Evolutionary conservation across 768 basidiomycete species (phyloP).

Genomic region (Suillus clintonianus): DNA sequence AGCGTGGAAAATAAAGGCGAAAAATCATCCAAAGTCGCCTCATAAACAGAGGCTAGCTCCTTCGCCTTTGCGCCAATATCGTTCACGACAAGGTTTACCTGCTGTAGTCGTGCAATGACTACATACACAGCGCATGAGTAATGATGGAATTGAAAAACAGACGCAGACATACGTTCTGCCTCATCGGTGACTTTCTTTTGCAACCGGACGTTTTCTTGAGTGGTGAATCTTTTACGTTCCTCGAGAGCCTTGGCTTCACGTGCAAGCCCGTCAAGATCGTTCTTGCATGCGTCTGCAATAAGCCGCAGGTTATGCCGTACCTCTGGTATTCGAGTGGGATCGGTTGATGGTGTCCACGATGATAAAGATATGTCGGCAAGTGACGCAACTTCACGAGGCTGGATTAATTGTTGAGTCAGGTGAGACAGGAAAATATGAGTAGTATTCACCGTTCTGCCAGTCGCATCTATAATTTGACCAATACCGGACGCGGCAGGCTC

Average conservation of each 20-base stretch:
- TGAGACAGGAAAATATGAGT: background rate
- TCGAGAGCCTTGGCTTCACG: constrained; percentile 85
- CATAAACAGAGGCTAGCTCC: constrained; percentile 64
- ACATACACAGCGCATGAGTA: constrained; percentile 8
- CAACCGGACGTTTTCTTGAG: constrained; percentile 69
- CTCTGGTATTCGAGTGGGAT: constrained; percentile 90
- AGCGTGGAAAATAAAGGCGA: constrained; percentile 72
- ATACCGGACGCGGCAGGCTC: constrained; percentile 54
- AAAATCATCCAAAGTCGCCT: constrained; percentile 74
- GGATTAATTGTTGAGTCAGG: constrained; percentile 11
- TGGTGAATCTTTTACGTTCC: constrained; percentile 74
- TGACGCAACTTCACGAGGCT: constrained; percentile 89
- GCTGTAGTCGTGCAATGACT: constrained; percentile 81
- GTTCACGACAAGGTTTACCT: constrained; percentile 72
- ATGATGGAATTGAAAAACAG: constrained; percentile 4
- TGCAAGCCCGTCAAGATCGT: constrained; percentile 85
- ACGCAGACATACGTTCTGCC: constrained; percentile 60
- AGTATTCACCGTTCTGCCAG: constrained; percentile 80
- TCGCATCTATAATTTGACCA: constrained; percentile 93
- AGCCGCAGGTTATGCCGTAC: constrained; percentile 94
- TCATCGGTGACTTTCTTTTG: constrained; percentile 73
- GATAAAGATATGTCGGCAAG: constrained; percentile 74
- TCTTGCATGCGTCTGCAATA: constrained; percentile 80
- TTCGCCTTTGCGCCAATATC: constrained; percentile 68
- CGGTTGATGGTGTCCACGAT: constrained; percentile 85